Base-by-base conservation (phyloP, 2,329 filamentous ascomycete species). In the Arthroderma sp. region DNA sequence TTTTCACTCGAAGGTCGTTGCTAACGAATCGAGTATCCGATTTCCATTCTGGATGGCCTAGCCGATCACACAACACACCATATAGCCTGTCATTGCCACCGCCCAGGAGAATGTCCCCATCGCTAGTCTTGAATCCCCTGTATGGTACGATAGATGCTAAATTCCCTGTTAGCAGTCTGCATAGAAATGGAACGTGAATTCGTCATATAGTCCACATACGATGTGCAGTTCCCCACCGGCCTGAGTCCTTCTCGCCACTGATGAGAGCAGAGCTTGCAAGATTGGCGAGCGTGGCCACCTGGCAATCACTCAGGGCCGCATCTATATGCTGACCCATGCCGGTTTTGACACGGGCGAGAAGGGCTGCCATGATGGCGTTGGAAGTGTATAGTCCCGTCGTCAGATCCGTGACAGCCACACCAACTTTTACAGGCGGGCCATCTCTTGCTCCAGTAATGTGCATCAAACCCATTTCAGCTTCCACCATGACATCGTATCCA, bases 401-500 rank as follows among this genome's bases (percentile, higher is more conserved):
- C 42, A 98, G 67, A 63, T 98, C 91, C 0, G 91, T 96, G 3
- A 98, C 91, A 1, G 91, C 91, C 2, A 98, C 91, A 11, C 91
- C 91, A 2, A 98, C 91, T 66, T 98, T 98, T 34, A 95, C 91
- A 0, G 91, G 91, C 1, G 87, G 83, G 0, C 89, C 87, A 55
- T 94, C 83, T 45, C 88, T 75, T 49, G 77, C 76, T 30, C 91
- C 91, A 0, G 91, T 98, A 55, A 98, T 96, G 66, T 98, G 91
- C 91, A 98, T 98, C 46, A 98, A 68, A 1, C 91, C 91, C 67
- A 98, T 88, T 61, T 96, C 91, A 48, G 91, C 91, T 69, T 98
- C 91, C 7, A 98, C 89, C 89, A 98, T 98, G 53, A 98, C 91
- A 64, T 98, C 91, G 71, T 98, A 98, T 4, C 91, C 91, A 3